phyloP scores from a whole-genome alignment of 225 moss, liverwort and hornwort genomes.

The Pseudisothecium myosuroides region DNA sequence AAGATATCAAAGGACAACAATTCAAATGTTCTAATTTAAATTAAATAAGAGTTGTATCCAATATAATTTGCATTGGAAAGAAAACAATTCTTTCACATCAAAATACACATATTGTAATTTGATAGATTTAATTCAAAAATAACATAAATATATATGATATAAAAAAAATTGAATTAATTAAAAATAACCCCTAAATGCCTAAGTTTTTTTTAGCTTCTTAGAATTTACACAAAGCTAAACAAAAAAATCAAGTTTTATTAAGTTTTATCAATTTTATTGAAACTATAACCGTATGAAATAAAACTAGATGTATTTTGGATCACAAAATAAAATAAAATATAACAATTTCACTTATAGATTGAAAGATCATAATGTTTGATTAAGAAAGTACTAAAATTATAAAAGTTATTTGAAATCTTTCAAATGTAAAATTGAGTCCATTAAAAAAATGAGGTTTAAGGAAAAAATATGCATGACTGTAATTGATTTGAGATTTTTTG shows the following conservation, averaged over 20 bases:
- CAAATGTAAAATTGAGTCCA: background rate
- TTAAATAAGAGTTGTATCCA: background rate
- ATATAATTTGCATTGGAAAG: background rate
- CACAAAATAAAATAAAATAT: accelerated
- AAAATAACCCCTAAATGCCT: accelerated
- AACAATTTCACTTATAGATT: background rate
- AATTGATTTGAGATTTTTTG: accelerated
- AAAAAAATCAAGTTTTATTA: background rate
- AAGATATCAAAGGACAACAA: background rate
- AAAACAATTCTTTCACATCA: background rate
- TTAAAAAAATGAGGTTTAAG: background rate
- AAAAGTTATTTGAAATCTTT: background rate
- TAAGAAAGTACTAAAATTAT: background rate
- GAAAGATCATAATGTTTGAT: background rate
- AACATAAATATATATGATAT: background rate
- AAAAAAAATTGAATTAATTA: no score
- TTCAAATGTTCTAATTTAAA: no score
- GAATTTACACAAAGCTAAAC: background rate
- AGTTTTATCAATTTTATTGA: background rate
- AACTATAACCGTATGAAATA: background rate
- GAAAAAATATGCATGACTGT: background rate
- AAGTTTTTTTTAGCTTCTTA: background rate
- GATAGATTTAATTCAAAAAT: background rate
- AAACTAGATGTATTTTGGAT: background rate
- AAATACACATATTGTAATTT: background rate